Conservation (phyloP, 2,329 filamentous ascomycete genomes). For the Penicillium freii region DNA sequence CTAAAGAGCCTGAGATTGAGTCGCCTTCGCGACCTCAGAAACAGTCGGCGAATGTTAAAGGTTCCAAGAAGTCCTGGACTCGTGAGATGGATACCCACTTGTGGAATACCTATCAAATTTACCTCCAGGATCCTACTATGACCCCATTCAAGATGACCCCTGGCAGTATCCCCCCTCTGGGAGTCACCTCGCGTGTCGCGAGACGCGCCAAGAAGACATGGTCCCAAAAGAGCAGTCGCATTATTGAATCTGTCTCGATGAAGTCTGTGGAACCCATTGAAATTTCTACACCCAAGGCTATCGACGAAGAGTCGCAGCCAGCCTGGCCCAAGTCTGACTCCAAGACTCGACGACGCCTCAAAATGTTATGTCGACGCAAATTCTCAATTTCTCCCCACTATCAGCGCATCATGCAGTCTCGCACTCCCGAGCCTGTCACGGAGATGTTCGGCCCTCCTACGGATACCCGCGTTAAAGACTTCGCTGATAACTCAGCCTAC, state of each 20-base stretch:
- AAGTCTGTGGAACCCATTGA: conserved; percentile 40
- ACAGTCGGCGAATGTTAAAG: conserved; percentile 24
- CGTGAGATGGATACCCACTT: conserved; percentile 65
- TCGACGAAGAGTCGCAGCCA: conserved; percentile 32
- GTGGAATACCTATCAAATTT: conserved; percentile 65
- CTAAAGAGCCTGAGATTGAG: conserved; percentile 39
- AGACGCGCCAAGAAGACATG: conserved; percentile 61
- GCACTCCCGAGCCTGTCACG: conserved; percentile 59
- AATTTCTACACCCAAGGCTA: conserved; percentile 49
- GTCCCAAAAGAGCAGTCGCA: conserved; percentile 47
- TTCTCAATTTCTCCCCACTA: conserved; percentile 64
- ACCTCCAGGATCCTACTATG: conserved; percentile 64
- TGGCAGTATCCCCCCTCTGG: conserved; percentile 61
- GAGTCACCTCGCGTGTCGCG: conserved; percentile 63
- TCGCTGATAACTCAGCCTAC: conserved; percentile 33
- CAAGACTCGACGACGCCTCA: conserved; percentile 57
- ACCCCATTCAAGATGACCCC: conserved; percentile 67
- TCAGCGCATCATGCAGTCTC: conserved; percentile 59
- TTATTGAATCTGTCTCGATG: conserved; percentile 16
- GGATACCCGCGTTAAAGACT: conserved; percentile 25
- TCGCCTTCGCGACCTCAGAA: conserved; percentile 38
- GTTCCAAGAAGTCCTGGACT: conserved; percentile 49
- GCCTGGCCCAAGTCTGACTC: conserved; percentile 59
- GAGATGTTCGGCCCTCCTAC: conserved; percentile 37
- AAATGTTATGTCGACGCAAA: conserved; percentile 60